Evolutionary conservation across 2,329 filamentous ascomycete species (phyloP).

Genomic region (Moelleriella libera): DNA sequence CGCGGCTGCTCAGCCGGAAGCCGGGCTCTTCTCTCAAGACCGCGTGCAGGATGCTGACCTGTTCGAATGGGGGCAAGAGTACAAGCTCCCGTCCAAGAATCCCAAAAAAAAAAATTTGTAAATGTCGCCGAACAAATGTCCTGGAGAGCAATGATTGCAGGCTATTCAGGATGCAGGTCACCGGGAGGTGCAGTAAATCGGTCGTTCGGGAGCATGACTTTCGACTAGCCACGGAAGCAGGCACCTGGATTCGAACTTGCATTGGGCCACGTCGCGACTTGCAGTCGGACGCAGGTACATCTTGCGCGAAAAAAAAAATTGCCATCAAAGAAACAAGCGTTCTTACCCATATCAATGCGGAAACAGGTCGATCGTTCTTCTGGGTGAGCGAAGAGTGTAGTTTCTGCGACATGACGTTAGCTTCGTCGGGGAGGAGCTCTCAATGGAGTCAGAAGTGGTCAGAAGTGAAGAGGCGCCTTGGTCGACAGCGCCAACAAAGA

Average conservation of each 20-base stretch:
- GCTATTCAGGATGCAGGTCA: no score
- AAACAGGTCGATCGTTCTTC: conserved; percentile 18
- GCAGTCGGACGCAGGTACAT: conserved; percentile 1
- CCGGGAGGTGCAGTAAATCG: no score
- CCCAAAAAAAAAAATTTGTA: no score
- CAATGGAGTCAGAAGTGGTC: not conserved
- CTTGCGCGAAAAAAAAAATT: not conserved
- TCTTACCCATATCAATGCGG: conserved; percentile 28
- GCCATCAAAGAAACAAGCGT: conserved; percentile 13
- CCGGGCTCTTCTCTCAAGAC: no score
- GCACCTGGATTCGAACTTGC: not conserved
- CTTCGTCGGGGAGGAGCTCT: not conserved
- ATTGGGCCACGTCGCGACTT: conserved; percentile 10
- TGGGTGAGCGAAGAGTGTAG: not conserved
- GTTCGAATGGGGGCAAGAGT: no score
- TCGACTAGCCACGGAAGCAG: not conserved
- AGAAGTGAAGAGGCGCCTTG: no score
- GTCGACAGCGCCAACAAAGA: not conserved
- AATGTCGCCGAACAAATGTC: no score
- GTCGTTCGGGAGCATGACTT: no score
- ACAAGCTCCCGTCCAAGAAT: no score
- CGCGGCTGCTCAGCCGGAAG: no score
- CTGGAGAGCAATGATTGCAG: no score
- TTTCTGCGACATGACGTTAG: not conserved
- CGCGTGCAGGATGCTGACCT: no score